These are phyloP conservation scores for Phialemoniopsis sp. DNA, from an alignment of 2,329 filamentous ascomycete genomes.

Conservation along the genomic window DNA sequence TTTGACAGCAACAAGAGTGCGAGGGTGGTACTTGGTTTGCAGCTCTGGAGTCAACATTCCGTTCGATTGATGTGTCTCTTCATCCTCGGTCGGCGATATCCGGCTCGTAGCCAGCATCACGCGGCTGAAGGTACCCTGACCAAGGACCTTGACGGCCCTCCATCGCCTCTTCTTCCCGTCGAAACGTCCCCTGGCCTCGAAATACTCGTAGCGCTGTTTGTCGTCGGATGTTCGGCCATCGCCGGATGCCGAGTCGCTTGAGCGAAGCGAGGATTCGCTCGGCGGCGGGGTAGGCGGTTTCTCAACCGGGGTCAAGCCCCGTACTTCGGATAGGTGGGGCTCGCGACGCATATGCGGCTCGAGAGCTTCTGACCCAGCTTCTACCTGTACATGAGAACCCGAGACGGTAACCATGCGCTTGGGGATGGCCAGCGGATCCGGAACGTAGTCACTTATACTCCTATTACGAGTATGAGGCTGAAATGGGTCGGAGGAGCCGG, in stretches of 20 bases:
- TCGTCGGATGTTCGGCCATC: slow-evolving; percentile 15
- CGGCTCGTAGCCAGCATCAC: slow-evolving; percentile 89
- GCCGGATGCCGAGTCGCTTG: slow-evolving; percentile 29
- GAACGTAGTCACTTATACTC: slow-evolving; percentile 84
- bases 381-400: slow-evolving; percentile 35
- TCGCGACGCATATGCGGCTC: slow-evolving; percentile 64
- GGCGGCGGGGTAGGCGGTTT: slow-evolving; percentile 77
- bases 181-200: slow-evolving; percentile 62
- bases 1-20: slow-evolving; percentile 88
- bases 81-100: slow-evolving; percentile 38
- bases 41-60: slow-evolving; percentile 22
- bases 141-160: slow-evolving; percentile 74
- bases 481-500: slow-evolving; percentile 14
- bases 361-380: slow-evolving; percentile 16
- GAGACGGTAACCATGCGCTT: slow-evolving; percentile 73
- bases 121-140: slow-evolving; percentile 92
- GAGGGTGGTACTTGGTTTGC: slow-evolving; percentile 50
- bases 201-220: slow-evolving; percentile 53
- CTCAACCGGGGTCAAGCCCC: slow-evolving; percentile 64
- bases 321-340: slow-evolving; percentile 71
- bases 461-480: slow-evolving; percentile 63
- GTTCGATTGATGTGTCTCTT: slow-evolving; percentile 24
- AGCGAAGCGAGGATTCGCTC: slow-evolving; percentile 62
- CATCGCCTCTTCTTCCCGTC: slow-evolving; percentile 72
- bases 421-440: slow-evolving; percentile 64